Evolutionary conservation across 1,284 basidiomycete species (phyloP), one percentile per base, ranked within the genome.

Genomic region (Neolentinus lepideus): DNA sequence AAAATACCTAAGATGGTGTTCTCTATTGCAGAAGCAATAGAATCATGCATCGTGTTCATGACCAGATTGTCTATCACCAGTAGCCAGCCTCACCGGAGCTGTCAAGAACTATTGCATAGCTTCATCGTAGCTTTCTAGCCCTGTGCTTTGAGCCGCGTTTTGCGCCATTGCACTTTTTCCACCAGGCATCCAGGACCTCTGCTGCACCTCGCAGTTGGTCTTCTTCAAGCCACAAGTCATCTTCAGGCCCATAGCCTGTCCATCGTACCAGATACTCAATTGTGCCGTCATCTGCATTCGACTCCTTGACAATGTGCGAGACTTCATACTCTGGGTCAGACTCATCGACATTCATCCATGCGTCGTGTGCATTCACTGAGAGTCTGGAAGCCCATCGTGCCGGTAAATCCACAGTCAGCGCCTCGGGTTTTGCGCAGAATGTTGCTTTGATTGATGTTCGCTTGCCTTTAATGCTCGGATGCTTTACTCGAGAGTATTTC

Each of bases 231-330:
- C 76, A 77, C 1, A 71, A 75, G 62, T 81, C 78, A 50, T 76
- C 74, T 4, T 71, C 66, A 1, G 74, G 75, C 0, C 69, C 70
- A 56, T 74, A 80, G 3, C 76, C 77, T 4, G 69, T 63, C 76
- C 78, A 81, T 25, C 78, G 70, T 2, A 80, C 71, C 24, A 74
- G 62, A 56, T 75, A 78, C 29, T 63, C 56, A n/a, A 45, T 51
- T 8, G 38, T 61, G 51, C 27, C 59, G 12, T 29, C 10, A n/a
- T 27, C 45, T 27, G 51, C 51, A 38, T 46, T 61, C 29, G 33
- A 6, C 58, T 72, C 66, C 19, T 61, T 60, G 21, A 72, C 66
- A 54, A 74, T 71, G 54, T 70, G 70, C 26, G 67, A 71, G 27
- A 73, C 64, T 55, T 67, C 66, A 59, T 68, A 74, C 21, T 57